Evolutionary conservation across 306 rosid genomes (phyloP).

Genomic region (Comarum palustre): DNA sequence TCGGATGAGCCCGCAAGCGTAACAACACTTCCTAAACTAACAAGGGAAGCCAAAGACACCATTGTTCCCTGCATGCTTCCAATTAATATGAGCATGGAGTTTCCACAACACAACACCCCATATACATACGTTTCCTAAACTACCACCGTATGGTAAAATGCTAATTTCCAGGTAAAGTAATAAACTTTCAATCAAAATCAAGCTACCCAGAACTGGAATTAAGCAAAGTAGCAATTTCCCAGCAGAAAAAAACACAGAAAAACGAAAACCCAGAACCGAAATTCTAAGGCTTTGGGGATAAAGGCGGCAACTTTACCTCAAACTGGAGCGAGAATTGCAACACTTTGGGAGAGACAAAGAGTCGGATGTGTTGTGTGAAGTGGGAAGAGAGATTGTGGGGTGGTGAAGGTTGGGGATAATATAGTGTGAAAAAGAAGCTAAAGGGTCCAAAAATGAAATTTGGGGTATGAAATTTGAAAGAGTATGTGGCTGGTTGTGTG

Average conservation of each 20-base stretch:
- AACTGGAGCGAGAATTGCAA: neutral
- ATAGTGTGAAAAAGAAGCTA: conserved; percentile 24
- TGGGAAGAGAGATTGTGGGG: conserved; percentile 41
- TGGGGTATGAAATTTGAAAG: conserved; percentile 15
- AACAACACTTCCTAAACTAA: conserved; percentile 59
- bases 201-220: conserved; percentile 36
- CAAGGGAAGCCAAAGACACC: conserved; percentile 71
- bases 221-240: conserved; percentile 17
- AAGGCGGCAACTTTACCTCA: conserved; percentile 16
- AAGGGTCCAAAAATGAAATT: conserved; percentile 3
- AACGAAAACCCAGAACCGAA: conserved; percentile 33
- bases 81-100: conserved; percentile 47
- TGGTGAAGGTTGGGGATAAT: conserved; percentile 38
- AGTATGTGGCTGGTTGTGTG: conserved; percentile 61
- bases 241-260: conserved; percentile 15
- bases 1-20: conserved; percentile 53
- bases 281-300: conserved; percentile 5
- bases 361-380: neutral
- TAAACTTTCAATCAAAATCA: conserved; percentile 19
- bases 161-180: neutral
- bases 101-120: conserved; percentile 28
- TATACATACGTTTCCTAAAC: conserved; percentile 18
- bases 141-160: conserved; percentile 18
- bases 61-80: conserved; percentile 78
- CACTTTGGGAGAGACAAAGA: conserved; percentile 16